A percentile compares a stretch with the other conserved stretches of the same genome.
Evolutionary conservation across 768 basidiomycete species (phyloP).

Genomic region (Psilocybe sp.): DNA sequence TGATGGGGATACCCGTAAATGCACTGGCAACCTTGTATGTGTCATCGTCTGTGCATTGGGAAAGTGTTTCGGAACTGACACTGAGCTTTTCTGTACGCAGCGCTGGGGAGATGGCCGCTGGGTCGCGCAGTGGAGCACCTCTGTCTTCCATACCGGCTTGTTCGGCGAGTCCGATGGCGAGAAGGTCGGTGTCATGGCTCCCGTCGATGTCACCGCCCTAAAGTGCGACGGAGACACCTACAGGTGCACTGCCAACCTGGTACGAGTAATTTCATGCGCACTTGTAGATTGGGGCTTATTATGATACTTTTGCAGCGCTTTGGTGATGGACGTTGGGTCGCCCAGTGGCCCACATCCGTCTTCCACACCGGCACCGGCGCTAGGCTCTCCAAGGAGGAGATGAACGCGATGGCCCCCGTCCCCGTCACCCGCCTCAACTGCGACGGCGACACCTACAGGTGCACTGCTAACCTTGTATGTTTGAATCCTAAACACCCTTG

Average conservation of each 20-base stretch:
- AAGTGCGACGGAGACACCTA: neutral
- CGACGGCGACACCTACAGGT: too few species aligned
- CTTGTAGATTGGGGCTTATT: neutral
- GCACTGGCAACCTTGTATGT: slow-evolving; percentile 7
- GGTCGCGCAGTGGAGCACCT: slow-evolving; percentile 1
- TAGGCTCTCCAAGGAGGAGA: neutral
- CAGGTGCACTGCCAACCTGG: slow-evolving; percentile 3
- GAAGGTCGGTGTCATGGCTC: neutral
- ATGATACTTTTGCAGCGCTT: neutral
- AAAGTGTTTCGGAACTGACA: neutral
- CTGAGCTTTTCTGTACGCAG: neutral
- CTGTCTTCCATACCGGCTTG: slow-evolving; percentile 1
- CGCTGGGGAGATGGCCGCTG: neutral
- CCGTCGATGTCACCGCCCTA: neutral
- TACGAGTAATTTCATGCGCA: neutral
- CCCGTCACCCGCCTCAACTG: too few species aligned
- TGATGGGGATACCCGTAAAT: slow-evolving; percentile 6
- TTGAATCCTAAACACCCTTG: too few species aligned
- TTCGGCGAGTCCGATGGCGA: neutral
- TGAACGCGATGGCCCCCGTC: slow-evolving; percentile 3
- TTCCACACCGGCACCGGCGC: neutral
- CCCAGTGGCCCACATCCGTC: neutral
- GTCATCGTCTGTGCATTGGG: neutral
- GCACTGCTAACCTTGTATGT: too few species aligned
- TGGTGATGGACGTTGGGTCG: slow-evolving; percentile 1